Evolutionary conservation across 495 filamentous ascomycete genomes (phyloP), one percentile per base, ranked within the genome.

Genomic region (Xylaria flabelliformis): DNA sequence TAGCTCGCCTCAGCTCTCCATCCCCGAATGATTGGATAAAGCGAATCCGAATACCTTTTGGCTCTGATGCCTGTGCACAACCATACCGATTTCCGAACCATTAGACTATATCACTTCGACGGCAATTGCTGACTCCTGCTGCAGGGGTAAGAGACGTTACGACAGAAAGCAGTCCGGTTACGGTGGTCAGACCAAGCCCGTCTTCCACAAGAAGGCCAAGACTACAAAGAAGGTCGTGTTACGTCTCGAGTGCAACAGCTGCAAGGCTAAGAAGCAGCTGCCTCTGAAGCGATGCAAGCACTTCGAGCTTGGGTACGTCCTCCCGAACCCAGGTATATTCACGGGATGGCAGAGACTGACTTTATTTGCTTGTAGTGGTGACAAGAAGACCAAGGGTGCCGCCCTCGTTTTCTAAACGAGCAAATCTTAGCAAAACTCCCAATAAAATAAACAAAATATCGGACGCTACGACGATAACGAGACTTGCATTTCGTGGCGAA

Each of bases 361-460:
- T 67, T 61, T 73, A 56, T 32, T 66, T 44, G 29, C 6, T 68
- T 82, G 84, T 77, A 97, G 96, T 91, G 97, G 97, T 88, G 97
- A 99, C 91, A 99, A 99, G 94, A 99, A 99, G 94, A 99, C 97
- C 82, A 99, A 99, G 93, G 97, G 97, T 91, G 96, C 96, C 80
- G 97, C 97, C 78, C 90, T 99, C 80, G 97, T 99, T 78, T 99
- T 98, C 88, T 99, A 96, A 88, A 77, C 80, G 62, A 42, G 41
- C 13, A 48, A 75, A 63, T 42, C 64, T 71, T 70, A 41, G n/a
- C 42, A 63, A 53, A 62, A 19, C 42, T 46, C 55, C 69, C 46
- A 58, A 71, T 32, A 51, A 66, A 50, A 66, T 58, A 72, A 50
- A 67, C 62, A 74, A 74, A 74, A 73, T 76, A 75, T 58, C 50